Base-by-base conservation (phyloP, 2,329 filamentous ascomycete species). In the Phialophora expanda region DNA sequence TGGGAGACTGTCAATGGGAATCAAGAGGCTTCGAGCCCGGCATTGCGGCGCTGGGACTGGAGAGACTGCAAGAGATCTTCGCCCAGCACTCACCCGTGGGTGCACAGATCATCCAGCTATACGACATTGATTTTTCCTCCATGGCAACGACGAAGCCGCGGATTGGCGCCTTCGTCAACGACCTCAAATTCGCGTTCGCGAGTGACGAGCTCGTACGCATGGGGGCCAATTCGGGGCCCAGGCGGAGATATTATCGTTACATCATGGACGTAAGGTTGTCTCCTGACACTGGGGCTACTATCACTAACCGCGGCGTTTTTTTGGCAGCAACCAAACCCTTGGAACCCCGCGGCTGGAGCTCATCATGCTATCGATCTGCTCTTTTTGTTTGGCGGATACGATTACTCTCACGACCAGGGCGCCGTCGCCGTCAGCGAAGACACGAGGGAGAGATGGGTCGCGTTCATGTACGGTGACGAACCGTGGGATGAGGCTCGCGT, bases 1-100 rank as follows among this genome's bases (percentile, higher is more conserved):
- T 54, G 11, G 51, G 51, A 54, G 51, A 54, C 11, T 54, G 51
- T 54, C 51, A 54, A 6, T 54, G 51, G 51, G 51, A 54, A 20
- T 54, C 51, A 30, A 54, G 51, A 54, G 51, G 51, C 1, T 54
- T 54, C 51, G 51, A 54, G 51, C 51, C 51, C 51, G 51, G 51
- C 20, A 54, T 54, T 54, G 51, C 51, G 4, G 51, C 51, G 20
- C 26, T 54, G 51, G 51, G 51, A 4, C 51, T 54, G 20, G 20
- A 24, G 12, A 3, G 51, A 1, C 17, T 54, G 20, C 51, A 30
- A 17, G 51, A 54, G 20, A 54, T 54, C 20, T 54, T 54, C 28
- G 51, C 51, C 1, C 51, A 54, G 51, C 51, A 54, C 17, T 24
- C 51, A 9, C 51, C 24, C 7, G 51, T 54, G 51, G 51, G 51